A percentile compares a stretch with the other conserved stretches of the same genome.
These are phyloP conservation scores for Lodderomyces metapsilosis DNA, from an alignment of 1,139 yeast genomes.

Conservation along the genomic window DNA sequence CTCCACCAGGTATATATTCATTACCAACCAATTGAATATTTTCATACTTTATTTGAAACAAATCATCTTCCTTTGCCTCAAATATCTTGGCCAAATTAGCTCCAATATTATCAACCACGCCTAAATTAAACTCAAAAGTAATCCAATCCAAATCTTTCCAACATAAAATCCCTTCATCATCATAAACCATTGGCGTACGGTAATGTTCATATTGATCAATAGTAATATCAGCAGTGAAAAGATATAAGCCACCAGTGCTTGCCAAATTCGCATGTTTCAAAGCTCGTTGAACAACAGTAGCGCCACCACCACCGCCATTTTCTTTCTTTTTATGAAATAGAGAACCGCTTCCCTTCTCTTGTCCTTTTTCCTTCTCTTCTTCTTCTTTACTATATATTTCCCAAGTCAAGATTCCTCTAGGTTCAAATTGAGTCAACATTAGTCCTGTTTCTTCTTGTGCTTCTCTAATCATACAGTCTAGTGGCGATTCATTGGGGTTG, in stretches of 20 bases:
- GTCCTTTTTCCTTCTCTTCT: neutral
- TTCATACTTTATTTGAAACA: conserved; percentile 22
- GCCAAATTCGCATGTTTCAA: conserved; percentile 3
- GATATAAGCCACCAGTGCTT: conserved; percentile 37
- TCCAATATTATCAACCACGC: conserved; percentile 43
- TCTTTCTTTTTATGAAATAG: no score
- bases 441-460: conserved; percentile 47
- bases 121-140: conserved; percentile 37
- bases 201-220: conserved; percentile 25
- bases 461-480: conserved; percentile 43
- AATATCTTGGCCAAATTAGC: conserved; percentile 31
- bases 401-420: conserved; percentile 44
- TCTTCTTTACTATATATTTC: conserved; percentile 11
- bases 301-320: no score
- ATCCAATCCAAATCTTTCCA: conserved; percentile 46
- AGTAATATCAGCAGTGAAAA: conserved; percentile 40
- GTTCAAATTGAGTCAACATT: conserved; percentile 23
- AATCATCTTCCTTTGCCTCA: conserved; percentile 20
- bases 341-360: no score
- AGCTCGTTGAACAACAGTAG: neutral
- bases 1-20: conserved; percentile 15
- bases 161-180: conserved; percentile 46
- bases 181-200: conserved; percentile 23
- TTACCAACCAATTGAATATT: conserved; percentile 18
- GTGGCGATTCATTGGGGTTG: conserved; percentile 34